Evolutionary conservation across 371 early-diverging fungal genomes (phyloP).

Genomic region (Lichtheimia corymbifera): DNA sequence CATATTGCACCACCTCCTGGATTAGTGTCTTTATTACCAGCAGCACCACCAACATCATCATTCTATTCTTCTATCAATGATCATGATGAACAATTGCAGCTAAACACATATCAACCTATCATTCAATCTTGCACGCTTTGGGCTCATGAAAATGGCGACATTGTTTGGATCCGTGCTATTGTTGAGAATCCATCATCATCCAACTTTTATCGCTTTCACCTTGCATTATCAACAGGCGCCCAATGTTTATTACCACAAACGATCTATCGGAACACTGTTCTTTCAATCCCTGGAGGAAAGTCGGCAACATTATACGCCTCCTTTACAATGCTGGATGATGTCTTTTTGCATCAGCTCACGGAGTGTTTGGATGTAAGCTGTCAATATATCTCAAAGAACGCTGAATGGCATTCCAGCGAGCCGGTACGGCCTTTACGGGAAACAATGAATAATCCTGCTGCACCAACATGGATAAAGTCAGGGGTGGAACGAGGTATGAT

Average conservation of each 20-base stretch:
- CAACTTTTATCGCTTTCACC: not conserved
- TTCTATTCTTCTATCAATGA: too few species aligned
- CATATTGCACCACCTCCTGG: slow-evolving; percentile 15
- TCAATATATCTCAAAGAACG: not conserved
- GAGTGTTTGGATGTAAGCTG: not conserved
- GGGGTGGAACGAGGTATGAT: too few species aligned
- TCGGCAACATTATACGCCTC: slow-evolving; percentile 6
- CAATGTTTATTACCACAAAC: not conserved
- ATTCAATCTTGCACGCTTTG: slow-evolving; percentile 12
- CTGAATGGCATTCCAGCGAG: not conserved
- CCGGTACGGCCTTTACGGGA: too few species aligned
- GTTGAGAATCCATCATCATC: not conserved
- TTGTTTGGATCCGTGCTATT: not conserved
- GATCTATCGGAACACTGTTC: not conserved
- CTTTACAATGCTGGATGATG: slow-evolving; percentile 4
- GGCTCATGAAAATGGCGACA: slow-evolving; percentile 5
- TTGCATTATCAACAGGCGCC: slow-evolving; percentile 1
- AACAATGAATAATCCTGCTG: too few species aligned
- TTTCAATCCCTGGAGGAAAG: not conserved
- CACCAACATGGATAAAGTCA: too few species aligned
- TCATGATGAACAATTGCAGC: not conserved
- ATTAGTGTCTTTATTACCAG: slow-evolving; percentile 12
- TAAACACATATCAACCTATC: not conserved
- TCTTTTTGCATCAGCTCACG: not conserved
- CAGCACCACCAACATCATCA: not conserved